phyloP scores from a whole-genome alignment of 2,329 filamentous ascomycete genomes.

The Elsinoe perseae region DNA sequence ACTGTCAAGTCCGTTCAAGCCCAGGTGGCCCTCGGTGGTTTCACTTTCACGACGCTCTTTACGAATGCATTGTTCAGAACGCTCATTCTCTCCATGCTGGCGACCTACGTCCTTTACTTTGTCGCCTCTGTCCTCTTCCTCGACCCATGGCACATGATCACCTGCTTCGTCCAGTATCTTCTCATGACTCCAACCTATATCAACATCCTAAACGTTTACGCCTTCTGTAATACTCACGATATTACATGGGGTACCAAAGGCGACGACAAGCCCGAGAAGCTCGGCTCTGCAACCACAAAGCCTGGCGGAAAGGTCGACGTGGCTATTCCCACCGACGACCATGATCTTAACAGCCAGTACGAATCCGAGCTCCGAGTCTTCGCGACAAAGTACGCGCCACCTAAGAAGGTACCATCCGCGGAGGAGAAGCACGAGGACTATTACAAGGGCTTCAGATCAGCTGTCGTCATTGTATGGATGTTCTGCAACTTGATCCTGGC shows the following conservation, averaged over 20 bases:
- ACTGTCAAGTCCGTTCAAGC: conserved; percentile 76
- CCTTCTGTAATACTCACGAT: conserved; percentile 97
- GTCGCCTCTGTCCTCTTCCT: conserved; percentile 88
- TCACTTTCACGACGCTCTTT: conserved; percentile 67
- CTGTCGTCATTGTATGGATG: conserved; percentile 92
- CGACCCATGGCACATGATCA: conserved; percentile 99
- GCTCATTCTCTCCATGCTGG: conserved; percentile 82
- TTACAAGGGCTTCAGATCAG: conserved; percentile 89
- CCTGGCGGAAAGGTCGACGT: conserved; percentile 94
- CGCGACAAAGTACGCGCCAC: conserved; percentile 62
- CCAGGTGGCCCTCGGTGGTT: conserved; percentile 57
- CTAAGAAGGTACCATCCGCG: conserved; percentile 55
- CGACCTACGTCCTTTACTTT: conserved; percentile 90
- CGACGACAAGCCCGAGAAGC: conserved; percentile 87
- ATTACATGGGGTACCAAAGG: conserved; percentile 98
- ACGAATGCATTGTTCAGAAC: conserved; percentile 86
- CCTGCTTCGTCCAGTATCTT: conserved; percentile 87
- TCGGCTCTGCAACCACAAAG: conserved; percentile 81
- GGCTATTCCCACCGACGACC: conserved; percentile 76
- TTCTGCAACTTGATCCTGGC: conserved; percentile 86
- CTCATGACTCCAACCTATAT: conserved; percentile 93
- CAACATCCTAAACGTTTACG: conserved; percentile 98
- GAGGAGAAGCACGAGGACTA: conserved; percentile 91
- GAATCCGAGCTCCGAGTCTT: conserved; percentile 75
- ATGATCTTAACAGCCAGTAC: conserved; percentile 91